Evolutionary conservation across 2,329 filamentous ascomycete species (phyloP), one percentile per base, ranked within the genome.

Genomic region (Nothophaeocryptopus gaeumannii): DNA sequence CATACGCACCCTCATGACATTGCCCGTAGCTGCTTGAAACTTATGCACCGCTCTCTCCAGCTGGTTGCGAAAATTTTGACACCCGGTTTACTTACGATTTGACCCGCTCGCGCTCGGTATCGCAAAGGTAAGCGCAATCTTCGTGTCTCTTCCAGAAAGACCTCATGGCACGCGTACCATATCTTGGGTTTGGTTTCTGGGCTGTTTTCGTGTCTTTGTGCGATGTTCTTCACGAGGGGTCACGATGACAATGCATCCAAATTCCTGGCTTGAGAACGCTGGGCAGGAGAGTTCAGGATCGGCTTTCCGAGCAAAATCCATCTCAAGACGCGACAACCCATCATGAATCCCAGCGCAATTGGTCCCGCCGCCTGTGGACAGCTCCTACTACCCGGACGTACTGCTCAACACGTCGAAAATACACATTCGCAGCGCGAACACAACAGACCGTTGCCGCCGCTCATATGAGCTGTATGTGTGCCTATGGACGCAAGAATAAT

Each of bases 81-180:
- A 35, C 39, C 13, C 16, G 12, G 8, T 29, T 20, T 26, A 10
- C 15, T 12, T 26, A 26, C 20, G n/a, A n/a, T 14, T 45, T 11
- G 15, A 30, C 14, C n/a, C 9, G 12, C 10, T 20, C 14, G 33
- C 35, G 12, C 42, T 14, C 42, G 12, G 37, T 37, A 36, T 36
- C 39, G 20, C 34, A n/a, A 10, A 10, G 20, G 46, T 49, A 50
- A 50, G 51, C 46, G 32, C 31, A 26, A 39, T 34, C 12, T 47
- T 30, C 31, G 15, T 47, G 35, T 53, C 36, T 50, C 42, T 14
- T 53, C 50, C 37, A 37, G 38, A 49, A 49, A 43, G 33, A 43
- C 20, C 13, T 38, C 47, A 45, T 15, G 15, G 45, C 8, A 30
- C 37, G 10, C 12, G 11, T 35, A 10, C 8, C 12, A 14, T 5